phyloP scores from a whole-genome alignment of 257 asterid species.

The Solanum chaucha region DNA sequence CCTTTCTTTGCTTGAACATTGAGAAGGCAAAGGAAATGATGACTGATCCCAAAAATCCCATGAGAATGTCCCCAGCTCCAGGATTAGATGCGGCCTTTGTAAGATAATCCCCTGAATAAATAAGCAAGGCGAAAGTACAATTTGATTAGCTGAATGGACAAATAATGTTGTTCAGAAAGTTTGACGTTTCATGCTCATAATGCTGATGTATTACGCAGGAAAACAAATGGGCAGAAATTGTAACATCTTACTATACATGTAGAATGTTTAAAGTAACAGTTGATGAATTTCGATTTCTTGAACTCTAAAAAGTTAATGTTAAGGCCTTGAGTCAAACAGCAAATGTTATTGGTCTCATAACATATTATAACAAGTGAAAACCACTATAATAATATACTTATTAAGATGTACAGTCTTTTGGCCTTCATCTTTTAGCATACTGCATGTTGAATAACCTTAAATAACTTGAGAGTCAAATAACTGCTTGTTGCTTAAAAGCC shows the following conservation, averaged over 20 bases:
- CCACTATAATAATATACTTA: not conserved
- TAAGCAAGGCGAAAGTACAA: not conserved
- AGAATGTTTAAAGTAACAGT: not conserved
- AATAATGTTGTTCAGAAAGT: not conserved
- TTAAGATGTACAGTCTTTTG: not conserved
- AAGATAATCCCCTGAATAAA: conserved; percentile 61
- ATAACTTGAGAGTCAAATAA: not conserved
- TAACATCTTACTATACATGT: not conserved
- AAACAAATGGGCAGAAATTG: not conserved
- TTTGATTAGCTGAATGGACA: not conserved
- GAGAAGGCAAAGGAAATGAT: conserved; percentile 95
- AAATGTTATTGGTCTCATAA: not conserved
- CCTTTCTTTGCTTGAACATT: conserved; percentile 98
- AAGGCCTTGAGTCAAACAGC: not conserved
- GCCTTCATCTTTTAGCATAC: not conserved
- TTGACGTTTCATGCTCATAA: not conserved
- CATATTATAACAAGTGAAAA: not conserved
- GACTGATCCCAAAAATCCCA: conserved; percentile 96
- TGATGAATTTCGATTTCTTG: not conserved
- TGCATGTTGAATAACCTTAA: not conserved
- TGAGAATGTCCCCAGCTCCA: conserved; percentile 91
- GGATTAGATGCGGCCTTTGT: conserved; percentile 83
- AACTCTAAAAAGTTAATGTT: not conserved
- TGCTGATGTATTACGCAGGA: not conserved
- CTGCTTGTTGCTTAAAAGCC: not conserved